Evolutionary conservation across 2,329 filamentous ascomycete genomes (phyloP).

Genomic region (Eurotiales sp.): DNA sequence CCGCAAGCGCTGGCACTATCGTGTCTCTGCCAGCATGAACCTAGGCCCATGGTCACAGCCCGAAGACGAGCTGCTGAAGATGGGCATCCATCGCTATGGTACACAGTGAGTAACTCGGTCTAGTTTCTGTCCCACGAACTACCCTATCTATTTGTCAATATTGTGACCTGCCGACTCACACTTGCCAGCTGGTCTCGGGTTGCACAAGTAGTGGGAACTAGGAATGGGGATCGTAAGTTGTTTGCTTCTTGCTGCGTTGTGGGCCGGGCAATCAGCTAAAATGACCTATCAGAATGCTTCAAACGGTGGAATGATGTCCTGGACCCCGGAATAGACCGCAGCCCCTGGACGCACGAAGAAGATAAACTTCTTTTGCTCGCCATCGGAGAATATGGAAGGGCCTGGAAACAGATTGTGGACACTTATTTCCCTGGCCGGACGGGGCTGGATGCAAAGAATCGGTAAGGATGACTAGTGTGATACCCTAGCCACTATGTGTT

Average conservation of each 20-base stretch:
- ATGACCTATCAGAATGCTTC: slow-evolving; percentile 13
- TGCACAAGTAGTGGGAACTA: slow-evolving; percentile 15
- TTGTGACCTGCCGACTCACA: not conserved
- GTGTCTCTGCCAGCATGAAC: slow-evolving; percentile 15
- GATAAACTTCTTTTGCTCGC: slow-evolving; percentile 11
- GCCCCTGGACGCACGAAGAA: slow-evolving; percentile 16
- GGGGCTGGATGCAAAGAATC: slow-evolving; percentile 15
- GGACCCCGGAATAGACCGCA: slow-evolving; percentile 14
- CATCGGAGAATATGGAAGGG: slow-evolving; percentile 11
- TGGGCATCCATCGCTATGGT: slow-evolving; percentile 14
- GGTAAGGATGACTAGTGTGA: slow-evolving; percentile 5
- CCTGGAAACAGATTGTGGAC: slow-evolving; percentile 17
- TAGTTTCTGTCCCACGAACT: too few species aligned
- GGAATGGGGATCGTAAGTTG: slow-evolving; percentile 16
- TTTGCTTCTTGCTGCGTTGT: too few species aligned
- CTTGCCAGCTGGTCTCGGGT: slow-evolving; percentile 14
- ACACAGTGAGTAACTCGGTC: slow-evolving; percentile 12
- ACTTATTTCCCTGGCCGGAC: slow-evolving; percentile 15
- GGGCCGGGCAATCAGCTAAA: too few species aligned
- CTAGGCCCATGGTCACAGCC: slow-evolving; percentile 13
- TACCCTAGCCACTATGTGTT: too few species aligned
- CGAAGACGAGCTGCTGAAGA: slow-evolving; percentile 14
- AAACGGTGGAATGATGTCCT: slow-evolving; percentile 17
- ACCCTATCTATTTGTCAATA: not conserved
- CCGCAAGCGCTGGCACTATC: slow-evolving; percentile 17